Percentiles rank a stretch among this genome's conserved stretches.
phyloP scores from a whole-genome alignment of 108 stramenopile genomes.

The Parietichytrium sp. region DNA sequence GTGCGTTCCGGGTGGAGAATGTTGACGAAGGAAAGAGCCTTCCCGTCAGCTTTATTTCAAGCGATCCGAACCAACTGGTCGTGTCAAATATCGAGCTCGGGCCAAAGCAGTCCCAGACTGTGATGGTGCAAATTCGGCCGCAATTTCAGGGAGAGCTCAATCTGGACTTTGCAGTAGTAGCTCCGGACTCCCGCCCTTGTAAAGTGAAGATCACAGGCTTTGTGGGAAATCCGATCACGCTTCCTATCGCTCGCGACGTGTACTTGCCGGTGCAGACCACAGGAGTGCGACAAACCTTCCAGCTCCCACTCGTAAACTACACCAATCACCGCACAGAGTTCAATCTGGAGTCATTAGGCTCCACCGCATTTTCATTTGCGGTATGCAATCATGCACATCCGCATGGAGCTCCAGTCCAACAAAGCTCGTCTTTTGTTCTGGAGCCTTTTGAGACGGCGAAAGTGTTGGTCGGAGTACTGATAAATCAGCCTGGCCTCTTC shows the following conservation, averaged over 20 bases:
- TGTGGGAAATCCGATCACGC: not conserved
- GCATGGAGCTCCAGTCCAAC: not conserved
- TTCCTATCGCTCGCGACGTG: not conserved
- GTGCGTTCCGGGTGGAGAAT: not conserved
- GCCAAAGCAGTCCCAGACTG: not conserved
- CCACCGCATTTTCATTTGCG: not conserved
- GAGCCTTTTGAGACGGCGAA: not conserved
- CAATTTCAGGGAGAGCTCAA: not conserved
- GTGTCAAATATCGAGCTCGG: not conserved
- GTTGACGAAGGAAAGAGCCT: not conserved
- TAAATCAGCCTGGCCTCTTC: not conserved
- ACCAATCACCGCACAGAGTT: not conserved
- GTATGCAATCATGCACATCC: not conserved
- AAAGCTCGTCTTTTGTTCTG: not conserved
- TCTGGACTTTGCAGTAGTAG: not conserved
- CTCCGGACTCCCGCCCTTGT: not conserved
- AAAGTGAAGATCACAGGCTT: not conserved
- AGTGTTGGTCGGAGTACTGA: not conserved
- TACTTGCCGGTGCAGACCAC: constrained; percentile 1
- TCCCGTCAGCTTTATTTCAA: not conserved
- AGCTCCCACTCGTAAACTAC: not conserved
- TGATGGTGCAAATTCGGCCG: not conserved
- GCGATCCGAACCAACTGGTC: not conserved
- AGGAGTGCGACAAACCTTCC: not conserved
- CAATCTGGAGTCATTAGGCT: not conserved